Evolutionary conservation across 345 rosid species (phyloP), one percentile per base, ranked within the genome.

Genomic region (Eutrema heterophyllum): DNA sequence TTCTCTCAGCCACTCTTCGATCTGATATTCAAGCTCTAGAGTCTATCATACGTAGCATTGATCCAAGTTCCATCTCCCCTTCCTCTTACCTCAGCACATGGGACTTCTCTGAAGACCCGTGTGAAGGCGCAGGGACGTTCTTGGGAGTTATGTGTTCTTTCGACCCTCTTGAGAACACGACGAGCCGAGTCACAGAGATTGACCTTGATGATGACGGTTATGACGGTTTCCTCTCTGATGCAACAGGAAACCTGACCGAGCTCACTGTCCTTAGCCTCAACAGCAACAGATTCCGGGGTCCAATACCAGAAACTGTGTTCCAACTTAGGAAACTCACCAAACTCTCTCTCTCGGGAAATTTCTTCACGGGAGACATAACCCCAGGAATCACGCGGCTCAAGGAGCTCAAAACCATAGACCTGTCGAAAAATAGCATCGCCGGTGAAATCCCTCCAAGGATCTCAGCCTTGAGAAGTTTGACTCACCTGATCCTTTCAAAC

Each of bases 41-140:
- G 43, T 33, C 79, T 30, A 66, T 88, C 29, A 78, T 70, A 26
- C 68, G 57, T 5, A 62, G 81, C 43, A 64, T 86, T 15, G 88
- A 86, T 74, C 88, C 88, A 1, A 77, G 72, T 64, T 81, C 88
- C 9, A 81, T 86, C 14, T 58, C 82, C 0, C 43, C 80, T 2
- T 58, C 77, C 27, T 88, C 88, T 36, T 86, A 74, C 72, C 75
- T 86, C 54, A 41, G 67, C 26, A 83, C 87, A 38, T 88, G 88
- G 90, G 83, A 88, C 70, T 84, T 86, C 69, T 30, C 80, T 4
- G 52, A 39, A n/a, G 92, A 87, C 72, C 89, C 92, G 4, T 84
- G 90, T 21, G 85, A 80, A 43, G 81, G 71, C 32, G 1, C 78
- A 3, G 85, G 80, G 15, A 71, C 61, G 21, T 83, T 85, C 78